A percentile compares a stretch with the other conserved stretches of the same genome.
Evolutionary conservation across 805 yeast genomes (phyloP).

Genomic region (Maudiozyma saulgeensis): DNA sequence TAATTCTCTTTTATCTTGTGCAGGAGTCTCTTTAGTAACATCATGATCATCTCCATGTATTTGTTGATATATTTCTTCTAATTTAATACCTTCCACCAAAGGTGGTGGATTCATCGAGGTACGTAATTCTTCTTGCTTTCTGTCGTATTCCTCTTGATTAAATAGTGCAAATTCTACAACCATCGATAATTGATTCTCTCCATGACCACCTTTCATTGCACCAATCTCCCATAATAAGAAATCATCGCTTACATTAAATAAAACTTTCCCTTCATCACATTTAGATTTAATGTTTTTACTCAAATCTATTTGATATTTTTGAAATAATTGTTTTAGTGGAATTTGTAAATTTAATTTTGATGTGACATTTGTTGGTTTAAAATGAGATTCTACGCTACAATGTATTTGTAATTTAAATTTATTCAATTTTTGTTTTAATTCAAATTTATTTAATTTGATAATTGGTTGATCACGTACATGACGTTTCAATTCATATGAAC

Average conservation of each 20-base stretch:
- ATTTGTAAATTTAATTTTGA: constrained; percentile 26
- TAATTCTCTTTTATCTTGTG: neutral
- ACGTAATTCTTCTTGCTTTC: constrained; percentile 18
- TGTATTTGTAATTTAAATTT: constrained; percentile 20
- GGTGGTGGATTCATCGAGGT: constrained; percentile 33
- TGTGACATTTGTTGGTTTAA: constrained; percentile 29
- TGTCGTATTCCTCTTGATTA: constrained; percentile 18
- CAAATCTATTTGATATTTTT: constrained; percentile 35
- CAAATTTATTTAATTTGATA: constrained; percentile 20
- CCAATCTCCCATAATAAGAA: constrained; percentile 66
- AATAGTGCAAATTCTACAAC: constrained; percentile 41
- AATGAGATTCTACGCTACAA: constrained; percentile 23
- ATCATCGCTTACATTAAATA: constrained; percentile 60
- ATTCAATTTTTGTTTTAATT: constrained; percentile 18
- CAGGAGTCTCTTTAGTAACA: too few species aligned
- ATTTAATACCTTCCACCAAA: constrained; percentile 25
- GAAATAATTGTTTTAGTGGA: constrained; percentile 25
- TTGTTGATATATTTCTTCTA: constrained; percentile 28
- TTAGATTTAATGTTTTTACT: constrained; percentile 53
- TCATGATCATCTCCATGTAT: constrained; percentile 14
- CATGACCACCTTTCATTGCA: constrained; percentile 44
- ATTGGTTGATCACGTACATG: constrained; percentile 32
- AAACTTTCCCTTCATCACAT: constrained; percentile 61
- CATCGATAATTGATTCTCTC: constrained; percentile 43
- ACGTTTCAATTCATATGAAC: constrained; percentile 29